phyloP scores from a whole-genome alignment of 495 filamentous ascomycete species.

The Penicillium crystallinum region DNA sequence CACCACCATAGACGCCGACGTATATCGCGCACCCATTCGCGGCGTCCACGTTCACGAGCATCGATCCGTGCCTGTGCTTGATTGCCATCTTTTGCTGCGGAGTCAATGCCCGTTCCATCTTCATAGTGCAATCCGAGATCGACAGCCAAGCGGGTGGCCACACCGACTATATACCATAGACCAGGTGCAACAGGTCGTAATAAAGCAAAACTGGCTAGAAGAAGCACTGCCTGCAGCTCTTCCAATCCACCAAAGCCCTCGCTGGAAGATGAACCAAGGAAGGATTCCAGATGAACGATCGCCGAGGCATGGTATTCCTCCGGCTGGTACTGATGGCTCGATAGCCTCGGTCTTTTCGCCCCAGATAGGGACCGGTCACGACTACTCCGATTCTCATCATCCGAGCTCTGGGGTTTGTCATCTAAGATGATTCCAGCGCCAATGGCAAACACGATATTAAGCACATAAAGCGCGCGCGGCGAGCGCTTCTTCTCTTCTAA shows the following conservation, averaged over 20 bases:
- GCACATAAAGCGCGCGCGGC: conserved; percentile 79
- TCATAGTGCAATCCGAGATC: conserved; percentile 93
- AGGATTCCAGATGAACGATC: conserved; percentile 84
- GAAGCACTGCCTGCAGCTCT: conserved; percentile 84
- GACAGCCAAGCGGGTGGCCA: conserved; percentile 82
- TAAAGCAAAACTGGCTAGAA: conserved; percentile 86
- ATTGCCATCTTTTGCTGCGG: conserved; percentile 30
- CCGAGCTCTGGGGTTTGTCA: conserved; percentile 43
- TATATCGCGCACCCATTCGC: conserved; percentile 83
- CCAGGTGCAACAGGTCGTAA: conserved; percentile 88
- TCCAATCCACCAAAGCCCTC: conserved; percentile 77
- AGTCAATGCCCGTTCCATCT: conserved; percentile 69
- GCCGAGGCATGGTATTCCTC: conserved; percentile 96
- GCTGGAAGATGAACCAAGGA: conserved; percentile 59
- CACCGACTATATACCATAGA: conserved; percentile 94
- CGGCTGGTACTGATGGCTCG: conserved; percentile 71
- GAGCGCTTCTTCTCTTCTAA: conserved; percentile 63
- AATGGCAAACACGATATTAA: conserved; percentile 98
- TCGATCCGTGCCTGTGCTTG: conserved; percentile 37
- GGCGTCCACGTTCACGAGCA: conserved; percentile 61
- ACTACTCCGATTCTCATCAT: conserved; percentile 31
- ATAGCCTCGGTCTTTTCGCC: conserved; percentile 47
- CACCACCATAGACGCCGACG: conserved; percentile 93
- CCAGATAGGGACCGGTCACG: conserved; percentile 34
- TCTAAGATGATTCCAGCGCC: conserved; percentile 89